Evolutionary conservation across 2,329 filamentous ascomycete genomes (phyloP), one percentile per base, ranked within the genome.

Genomic region (Aphanocladium album): DNA sequence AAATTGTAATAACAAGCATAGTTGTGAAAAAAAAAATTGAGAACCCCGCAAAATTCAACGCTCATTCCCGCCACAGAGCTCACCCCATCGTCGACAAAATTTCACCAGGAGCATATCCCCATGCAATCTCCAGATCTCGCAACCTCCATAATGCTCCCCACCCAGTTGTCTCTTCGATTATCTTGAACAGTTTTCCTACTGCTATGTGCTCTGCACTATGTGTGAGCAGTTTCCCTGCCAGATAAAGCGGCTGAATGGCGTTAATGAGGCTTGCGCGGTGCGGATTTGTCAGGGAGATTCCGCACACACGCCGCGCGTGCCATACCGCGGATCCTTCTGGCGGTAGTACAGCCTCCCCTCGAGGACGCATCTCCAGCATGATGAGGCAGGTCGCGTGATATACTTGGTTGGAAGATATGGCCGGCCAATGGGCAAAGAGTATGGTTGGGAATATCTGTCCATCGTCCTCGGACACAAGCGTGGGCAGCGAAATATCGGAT

Each of bases 351-450:
- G 57, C n/a, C 37, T 64, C 69, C 14, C 64, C 49, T 39, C 70
- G 56, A 17, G 78, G 75, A 25, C 71, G 73, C 55, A 75, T 74
- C 45, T 79, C 76, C 0, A 83, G 67, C 62, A 83, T 71, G 5
- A 82, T 64, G 2, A 83, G 76, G 57, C 77, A 80, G 4, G 79
- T 74, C 0, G 80, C 79, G 57, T 83, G 80, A 35, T 82, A 82
- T 0, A 82, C 70, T 56, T 82, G 80, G 57, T 82, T 83, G 1
- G 78, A 77, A 0, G 79, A 82, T 2, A 83, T 82, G 3, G 79
- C 80, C 0, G 78, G 77, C 71, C 75, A 78, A 50, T 79, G 76
- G 2, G 76, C 68, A 55, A 80, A 83, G 2, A 82, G 71, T 5
- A 82, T 77, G 8, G 75, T 71, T 1, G 78, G 78, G 57, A 81